These are phyloP conservation scores for Xylariaceae sp. DNA, from an alignment of 2,329 filamentous ascomycete genomes.

Conservation along the genomic window DNA sequence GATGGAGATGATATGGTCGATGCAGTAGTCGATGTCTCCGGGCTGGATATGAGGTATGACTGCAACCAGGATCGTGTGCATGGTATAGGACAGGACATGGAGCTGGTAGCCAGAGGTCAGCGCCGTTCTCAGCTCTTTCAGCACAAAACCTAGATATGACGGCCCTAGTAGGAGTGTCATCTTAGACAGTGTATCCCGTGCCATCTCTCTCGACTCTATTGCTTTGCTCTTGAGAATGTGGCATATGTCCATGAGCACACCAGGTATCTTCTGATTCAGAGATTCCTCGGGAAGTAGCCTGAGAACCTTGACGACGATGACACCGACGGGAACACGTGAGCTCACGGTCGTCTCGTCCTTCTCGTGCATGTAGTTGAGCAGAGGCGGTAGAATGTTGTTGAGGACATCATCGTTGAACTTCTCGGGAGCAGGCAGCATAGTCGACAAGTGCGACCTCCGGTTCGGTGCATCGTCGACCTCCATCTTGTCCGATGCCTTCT, in stretches of 20 bases:
- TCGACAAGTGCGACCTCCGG: slow-evolving; percentile 46
- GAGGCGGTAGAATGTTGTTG: slow-evolving; percentile 68
- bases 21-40: slow-evolving; percentile 85
- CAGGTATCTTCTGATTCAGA: slow-evolving; percentile 68
- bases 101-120: slow-evolving; percentile 84
- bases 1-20: slow-evolving; percentile 70
- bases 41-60: slow-evolving; percentile 67
- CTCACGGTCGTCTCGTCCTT: slow-evolving; percentile 95
- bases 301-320: slow-evolving; percentile 83
- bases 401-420: slow-evolving; percentile 69
- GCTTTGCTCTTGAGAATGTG: slow-evolving; percentile 87
- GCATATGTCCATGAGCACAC: slow-evolving; percentile 84
- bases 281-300: slow-evolving; percentile 70
- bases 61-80: slow-evolving; percentile 82
- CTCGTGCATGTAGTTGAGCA: slow-evolving; percentile 82
- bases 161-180: slow-evolving; percentile 78
- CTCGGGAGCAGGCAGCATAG: slow-evolving; percentile 59
- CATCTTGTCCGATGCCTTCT: slow-evolving; percentile 36
- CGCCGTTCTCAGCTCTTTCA: slow-evolving; percentile 81
- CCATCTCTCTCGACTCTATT: slow-evolving; percentile 84
- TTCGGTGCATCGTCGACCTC: slow-evolving; percentile 34
- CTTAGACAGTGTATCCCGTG: slow-evolving; percentile 78
- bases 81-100: slow-evolving; percentile 89
- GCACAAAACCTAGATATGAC: slow-evolving; percentile 81
- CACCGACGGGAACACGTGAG: slow-evolving; percentile 81